Evolutionary conservation across 306 rosid genomes (phyloP).

Genomic region (Lathyrus oleraceus): DNA sequence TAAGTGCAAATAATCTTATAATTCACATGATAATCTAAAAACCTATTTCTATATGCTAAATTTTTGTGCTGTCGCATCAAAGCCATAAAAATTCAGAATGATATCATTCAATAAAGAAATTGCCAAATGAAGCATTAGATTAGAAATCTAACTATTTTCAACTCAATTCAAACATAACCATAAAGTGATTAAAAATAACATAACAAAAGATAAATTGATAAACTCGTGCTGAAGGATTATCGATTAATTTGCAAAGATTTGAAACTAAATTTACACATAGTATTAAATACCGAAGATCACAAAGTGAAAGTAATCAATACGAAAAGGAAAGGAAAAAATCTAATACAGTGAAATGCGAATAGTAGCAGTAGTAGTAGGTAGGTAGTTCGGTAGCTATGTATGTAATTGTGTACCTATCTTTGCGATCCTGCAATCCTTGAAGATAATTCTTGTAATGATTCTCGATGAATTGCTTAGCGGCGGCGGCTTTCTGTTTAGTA

Average conservation of each 20-base stretch:
- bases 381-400: not conserved
- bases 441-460: constrained; percentile 95
- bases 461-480: constrained; percentile 96
- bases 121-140: not conserved
- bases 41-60: not conserved
- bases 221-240: not conserved
- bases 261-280: not conserved
- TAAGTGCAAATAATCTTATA: not conserved
- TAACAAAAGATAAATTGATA: not conserved
- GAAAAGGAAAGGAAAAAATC: not conserved
- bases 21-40: not conserved
- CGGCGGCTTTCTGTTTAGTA: constrained; percentile 88
- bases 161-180: not conserved
- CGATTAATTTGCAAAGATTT: not conserved
- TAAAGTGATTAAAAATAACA: too few species aligned
- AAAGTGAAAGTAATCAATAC: constrained; percentile 3
- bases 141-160: not conserved
- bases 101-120: not conserved
- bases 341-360: constrained; percentile 12
- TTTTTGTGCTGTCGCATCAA: too few species aligned
- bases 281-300: constrained; percentile 2
- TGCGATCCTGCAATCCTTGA: constrained; percentile 95
- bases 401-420: constrained; percentile 59
- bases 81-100: not conserved
- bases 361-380: constrained; percentile 6